Evolutionary conservation across 176 grass and related monocot species (phyloP), one percentile per base, ranked within the genome.

Genomic region (Avena sativa): DNA sequence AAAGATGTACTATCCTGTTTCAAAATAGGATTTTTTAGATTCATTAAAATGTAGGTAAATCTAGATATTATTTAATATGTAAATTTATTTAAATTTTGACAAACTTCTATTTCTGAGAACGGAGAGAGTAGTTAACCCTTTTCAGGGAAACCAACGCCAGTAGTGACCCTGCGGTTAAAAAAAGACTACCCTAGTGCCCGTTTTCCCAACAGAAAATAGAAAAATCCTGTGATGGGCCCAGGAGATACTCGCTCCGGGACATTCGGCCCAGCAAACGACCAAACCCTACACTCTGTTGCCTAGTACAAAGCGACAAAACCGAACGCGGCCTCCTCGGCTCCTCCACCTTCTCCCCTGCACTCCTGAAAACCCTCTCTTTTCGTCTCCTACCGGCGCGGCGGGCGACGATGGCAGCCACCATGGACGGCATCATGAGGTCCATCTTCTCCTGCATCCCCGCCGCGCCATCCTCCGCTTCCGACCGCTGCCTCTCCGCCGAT

Each of bases 241-340:
- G 2, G 34, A 52, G 4, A 55, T 23, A 57, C 12, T 25, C 32
- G 7, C 50, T 57, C 34, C 81, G 2, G 12, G 30, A 57, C 81
- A 71, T 71, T 83, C 21, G 81, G 66, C 81, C 65, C 50, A 71
- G 49, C 12, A 36, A 36, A 30, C 17, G 72, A 40, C 20, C 32
- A 56, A 57, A 71, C 50, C 66, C 47, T 53, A 81, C 64, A 16
- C 12, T 10, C 14, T 28, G 65, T 17, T 68, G 13, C 71, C n/a
- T 50, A 26, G 9, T n/a, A 60, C 75, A 43, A 59, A 59, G 12
- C 34, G 55, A 40, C 34, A 60, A 79, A 43, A 14, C 34, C 4
- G 17, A 52, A 44, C 46, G 65, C 79, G 19, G 80, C 50, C 80
- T 82, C 49, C 64, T 40, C 64, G 80, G 32, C 80, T 82, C 49